Evolutionary conservation across 176 grass and related monocot species (phyloP).

Genomic region (Aegilops bicornis): DNA sequence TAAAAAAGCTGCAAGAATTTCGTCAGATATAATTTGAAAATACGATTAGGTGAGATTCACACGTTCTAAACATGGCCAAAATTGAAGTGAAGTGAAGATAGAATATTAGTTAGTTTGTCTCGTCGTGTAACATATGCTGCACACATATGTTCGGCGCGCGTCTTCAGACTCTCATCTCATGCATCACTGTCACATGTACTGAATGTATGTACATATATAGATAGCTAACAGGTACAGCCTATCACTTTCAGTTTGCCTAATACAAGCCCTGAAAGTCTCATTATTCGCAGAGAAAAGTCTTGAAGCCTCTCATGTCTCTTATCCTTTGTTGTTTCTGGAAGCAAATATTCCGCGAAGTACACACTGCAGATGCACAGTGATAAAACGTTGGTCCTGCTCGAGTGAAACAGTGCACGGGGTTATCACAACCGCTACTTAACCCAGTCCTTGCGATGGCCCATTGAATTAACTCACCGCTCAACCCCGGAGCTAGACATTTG

Average conservation of each 20-base stretch:
- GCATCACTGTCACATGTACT: not conserved
- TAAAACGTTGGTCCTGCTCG: not conserved
- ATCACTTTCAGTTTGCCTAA: not conserved
- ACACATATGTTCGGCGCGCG: not conserved
- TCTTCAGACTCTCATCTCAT: not conserved
- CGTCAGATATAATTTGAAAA: not conserved
- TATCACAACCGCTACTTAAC: not conserved
- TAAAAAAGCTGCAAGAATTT: not conserved
- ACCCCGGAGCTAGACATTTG: not conserved
- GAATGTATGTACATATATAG: not conserved
- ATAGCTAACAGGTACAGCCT: not conserved
- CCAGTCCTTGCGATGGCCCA: not conserved
- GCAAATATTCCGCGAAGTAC: not conserved
- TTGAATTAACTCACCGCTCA: not conserved
- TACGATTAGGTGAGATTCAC: not conserved
- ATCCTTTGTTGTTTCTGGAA: not conserved
- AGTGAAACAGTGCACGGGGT: not conserved
- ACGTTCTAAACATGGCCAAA: not conserved
- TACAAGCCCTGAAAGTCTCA: not conserved
- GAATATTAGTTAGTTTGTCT: constrained; percentile 2
- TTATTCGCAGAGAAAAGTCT: not conserved
- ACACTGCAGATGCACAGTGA: not conserved
- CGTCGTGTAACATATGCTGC: not conserved
- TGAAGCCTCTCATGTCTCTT: not conserved
- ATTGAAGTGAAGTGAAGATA: not conserved